Evolutionary conservation across 1,284 basidiomycete genomes (phyloP).

Genomic region (Melampsora larici-populina): DNA sequence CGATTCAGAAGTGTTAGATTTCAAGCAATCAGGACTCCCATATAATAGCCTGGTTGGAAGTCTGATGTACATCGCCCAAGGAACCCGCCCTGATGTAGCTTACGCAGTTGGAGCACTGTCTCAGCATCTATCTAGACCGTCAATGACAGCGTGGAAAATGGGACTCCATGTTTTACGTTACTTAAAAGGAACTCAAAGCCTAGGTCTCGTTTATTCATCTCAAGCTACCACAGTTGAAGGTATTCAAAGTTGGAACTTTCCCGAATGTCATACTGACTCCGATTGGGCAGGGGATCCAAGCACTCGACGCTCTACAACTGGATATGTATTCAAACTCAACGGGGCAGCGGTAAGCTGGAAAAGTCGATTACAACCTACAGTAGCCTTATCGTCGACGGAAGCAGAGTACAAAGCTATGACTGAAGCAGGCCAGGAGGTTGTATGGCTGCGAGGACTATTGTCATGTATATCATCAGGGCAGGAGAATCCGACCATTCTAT

Average conservation of each 20-base stretch:
- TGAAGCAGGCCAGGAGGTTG: neutral
- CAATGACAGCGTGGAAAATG: neutral
- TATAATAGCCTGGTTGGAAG: conserved; percentile 1
- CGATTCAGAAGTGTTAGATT: neutral
- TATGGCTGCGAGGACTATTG: too few relatives aligned
- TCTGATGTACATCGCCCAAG: conserved; percentile 11
- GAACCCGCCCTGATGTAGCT: conserved; percentile 15
- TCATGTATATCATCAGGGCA: too few relatives aligned
- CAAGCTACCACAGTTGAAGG: too few relatives aligned
- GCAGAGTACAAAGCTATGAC: conserved; percentile 22
- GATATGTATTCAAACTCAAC: neutral
- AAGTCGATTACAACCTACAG: too few relatives aligned
- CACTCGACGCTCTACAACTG: neutral
- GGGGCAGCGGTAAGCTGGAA: neutral
- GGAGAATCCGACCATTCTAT: too few relatives aligned
- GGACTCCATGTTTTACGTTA: neutral
- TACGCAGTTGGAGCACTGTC: conserved; percentile 12
- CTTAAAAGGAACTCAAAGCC: conserved; percentile 10
- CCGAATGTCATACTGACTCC: too few relatives aligned
- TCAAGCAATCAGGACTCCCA: neutral
- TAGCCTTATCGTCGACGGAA: too few relatives aligned
- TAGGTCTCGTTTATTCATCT: too few relatives aligned
- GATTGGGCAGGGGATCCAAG: too few relatives aligned
- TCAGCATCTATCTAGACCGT: neutral
- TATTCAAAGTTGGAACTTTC: too few relatives aligned